Evolutionary conservation across 2,329 filamentous ascomycete species (phyloP), one percentile per base, ranked within the genome.

Genomic region (Cladosporium sp.): DNA sequence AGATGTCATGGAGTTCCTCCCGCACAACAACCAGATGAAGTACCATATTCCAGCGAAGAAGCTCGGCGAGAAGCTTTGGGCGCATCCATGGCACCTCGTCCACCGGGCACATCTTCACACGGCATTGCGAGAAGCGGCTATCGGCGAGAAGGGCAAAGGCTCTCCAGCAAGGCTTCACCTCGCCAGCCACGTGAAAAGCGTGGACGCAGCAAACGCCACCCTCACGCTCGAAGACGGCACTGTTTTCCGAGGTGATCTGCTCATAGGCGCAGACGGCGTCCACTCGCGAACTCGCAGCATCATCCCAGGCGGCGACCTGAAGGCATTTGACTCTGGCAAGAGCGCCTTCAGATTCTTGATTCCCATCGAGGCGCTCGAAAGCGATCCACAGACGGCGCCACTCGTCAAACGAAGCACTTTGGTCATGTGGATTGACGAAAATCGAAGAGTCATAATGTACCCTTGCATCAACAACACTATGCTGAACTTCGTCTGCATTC

Each of bases 321-420:
- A 57, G 45, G 63, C 66, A 2, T 64, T 60, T 16, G 57, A 60
- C 46, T 58, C 74, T 3, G 80, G 79, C 2, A 80, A 81, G 61
- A 78, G 74, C 41, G 79, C 79, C 0, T 83, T 81, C 61, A 72
- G 80, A 7, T 83, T 82, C 63, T 62, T 82, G 4, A 70, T 83
- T 0, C 68, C 73, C 0, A 70, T 72, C 1, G 73, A 79, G 11
- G 69, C 68, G 3, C 28, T 71, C 0, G 53, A 70, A 5, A 67
- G 61, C 40, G 73, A 69, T 61, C 75, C 60, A 22, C 73, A 9
- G 70, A 77, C 50, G 2, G 53, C 54, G 1, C 41, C 56, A 7
- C 31, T 50, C 9, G 31, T 50, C 48, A 56, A 61, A 22, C 38
- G 28, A 1, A 72, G 74, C 3, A 55, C 72, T 13, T 59, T 78